These are phyloP conservation scores for Acidiella bohemica DNA, from an alignment of 495 filamentous ascomycete genomes.

Conservation along the genomic window DNA sequence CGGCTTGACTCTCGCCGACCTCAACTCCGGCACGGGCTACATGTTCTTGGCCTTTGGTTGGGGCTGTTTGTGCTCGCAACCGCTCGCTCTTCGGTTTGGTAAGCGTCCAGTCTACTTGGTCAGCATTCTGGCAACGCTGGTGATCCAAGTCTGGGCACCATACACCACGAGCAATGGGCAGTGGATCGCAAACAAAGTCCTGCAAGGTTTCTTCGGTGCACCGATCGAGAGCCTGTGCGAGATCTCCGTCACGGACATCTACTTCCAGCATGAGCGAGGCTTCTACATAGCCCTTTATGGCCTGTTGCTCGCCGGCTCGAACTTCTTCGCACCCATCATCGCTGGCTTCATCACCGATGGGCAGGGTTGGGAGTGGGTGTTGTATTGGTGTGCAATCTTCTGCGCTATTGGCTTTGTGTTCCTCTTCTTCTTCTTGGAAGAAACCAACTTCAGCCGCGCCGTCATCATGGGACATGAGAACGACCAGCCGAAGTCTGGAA, in stretches of 20 bases:
- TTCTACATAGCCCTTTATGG: conserved; percentile 54
- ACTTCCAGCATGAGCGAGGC: conserved; percentile 53
- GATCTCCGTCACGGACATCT: conserved; percentile 49
- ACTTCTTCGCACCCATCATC: conserved; percentile 52
- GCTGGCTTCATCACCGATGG: conserved; percentile 55
- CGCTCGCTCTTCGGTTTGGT: conserved; percentile 51
- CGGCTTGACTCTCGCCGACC: conserved; percentile 37
- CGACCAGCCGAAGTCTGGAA: background rate
- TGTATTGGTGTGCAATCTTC: conserved; percentile 52
- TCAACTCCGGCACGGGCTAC: conserved; percentile 51
- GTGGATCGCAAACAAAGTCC: conserved; percentile 49
- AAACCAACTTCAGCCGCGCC: conserved; percentile 44
- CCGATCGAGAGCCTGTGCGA: conserved; percentile 52
- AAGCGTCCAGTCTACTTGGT: conserved; percentile 51
- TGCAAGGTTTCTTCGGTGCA: conserved; percentile 39
- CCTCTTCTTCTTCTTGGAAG: conserved; percentile 57
- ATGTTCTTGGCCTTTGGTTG: conserved; percentile 32
- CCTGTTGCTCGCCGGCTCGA: conserved; percentile 48
- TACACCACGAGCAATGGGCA: conserved; percentile 40
- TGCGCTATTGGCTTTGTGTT: conserved; percentile 41
- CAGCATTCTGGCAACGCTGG: conserved; percentile 42
- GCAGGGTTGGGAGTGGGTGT: conserved; percentile 24
- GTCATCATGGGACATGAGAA: conserved; percentile 2
- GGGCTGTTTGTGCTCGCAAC: conserved; percentile 57
- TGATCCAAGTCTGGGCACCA: conserved; percentile 35